Conservation (phyloP, 345 rosid genomes). For the Eucalyptus caleyi region DNA sequence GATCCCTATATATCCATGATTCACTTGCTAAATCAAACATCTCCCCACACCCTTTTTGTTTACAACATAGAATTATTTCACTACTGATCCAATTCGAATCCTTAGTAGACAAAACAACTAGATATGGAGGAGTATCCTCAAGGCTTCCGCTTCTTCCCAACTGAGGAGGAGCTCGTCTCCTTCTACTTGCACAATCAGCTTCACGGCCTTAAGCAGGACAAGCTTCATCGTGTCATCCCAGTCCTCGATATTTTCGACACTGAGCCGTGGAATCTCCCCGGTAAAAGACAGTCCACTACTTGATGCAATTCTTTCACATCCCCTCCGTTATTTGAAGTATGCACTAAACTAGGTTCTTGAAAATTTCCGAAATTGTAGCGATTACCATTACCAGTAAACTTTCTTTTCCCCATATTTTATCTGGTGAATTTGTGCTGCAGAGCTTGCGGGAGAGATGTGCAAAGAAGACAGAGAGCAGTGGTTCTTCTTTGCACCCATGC, state of each 20-base stretch:
- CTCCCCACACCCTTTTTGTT: not conserved
- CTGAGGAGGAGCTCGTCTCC: not conserved
- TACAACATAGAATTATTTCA: slow-evolving; percentile 5
- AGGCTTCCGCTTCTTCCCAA: not conserved
- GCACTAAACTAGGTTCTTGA: not conserved
- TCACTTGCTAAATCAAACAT: not conserved
- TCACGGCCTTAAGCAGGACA: not conserved
- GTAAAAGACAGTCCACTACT: not conserved
- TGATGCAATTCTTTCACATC: not conserved
- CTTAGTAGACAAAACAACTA: not conserved
- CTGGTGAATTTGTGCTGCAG: not conserved
- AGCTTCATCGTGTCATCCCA: not conserved
- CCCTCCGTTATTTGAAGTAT: not conserved
- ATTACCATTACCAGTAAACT: not conserved
- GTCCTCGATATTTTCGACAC: not conserved
- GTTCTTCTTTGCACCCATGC: not conserved
- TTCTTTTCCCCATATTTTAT: not conserved
- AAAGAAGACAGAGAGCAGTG: not conserved
- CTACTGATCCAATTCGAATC: not conserved
- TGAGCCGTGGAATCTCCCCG: not conserved
- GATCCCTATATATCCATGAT: not conserved
- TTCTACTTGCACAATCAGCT: not conserved
- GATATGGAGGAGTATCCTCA: not conserved
- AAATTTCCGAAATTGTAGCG: not conserved
- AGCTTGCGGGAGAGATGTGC: not conserved